These are phyloP conservation scores for Thuidium tamariscinum DNA, from an alignment of 225 moss, liverwort and hornwort genomes.

Conservation along the genomic window DNA sequence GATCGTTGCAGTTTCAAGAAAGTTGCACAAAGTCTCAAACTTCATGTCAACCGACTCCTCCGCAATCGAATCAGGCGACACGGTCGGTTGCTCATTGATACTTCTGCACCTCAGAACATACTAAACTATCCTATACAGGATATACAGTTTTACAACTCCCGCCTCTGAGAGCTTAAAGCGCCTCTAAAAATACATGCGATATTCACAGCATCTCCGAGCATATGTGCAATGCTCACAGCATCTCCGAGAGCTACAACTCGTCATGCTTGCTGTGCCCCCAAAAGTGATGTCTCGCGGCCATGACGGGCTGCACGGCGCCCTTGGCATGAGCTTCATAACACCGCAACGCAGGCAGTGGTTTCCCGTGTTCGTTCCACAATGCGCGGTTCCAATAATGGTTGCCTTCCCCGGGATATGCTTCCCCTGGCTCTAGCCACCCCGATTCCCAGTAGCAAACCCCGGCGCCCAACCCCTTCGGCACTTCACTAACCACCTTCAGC, in stretches of 20 bases:
- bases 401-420: conserved; percentile 50
- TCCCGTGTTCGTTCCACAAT: conserved; percentile 29
- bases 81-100: neutral
- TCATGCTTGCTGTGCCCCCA: conserved; percentile 21
- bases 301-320: conserved; percentile 14
- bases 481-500: conserved; percentile 19
- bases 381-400: conserved; percentile 46
- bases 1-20: neutral
- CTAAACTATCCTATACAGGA: neutral
- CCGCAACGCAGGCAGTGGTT: conserved; percentile 37
- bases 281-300: conserved; percentile 9
- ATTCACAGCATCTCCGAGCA: neutral
- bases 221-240: neutral
- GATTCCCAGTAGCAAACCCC: conserved; percentile 58
- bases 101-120: neutral
- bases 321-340: conserved; percentile 12
- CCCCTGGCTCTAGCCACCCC: conserved; percentile 30
- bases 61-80: neutral
- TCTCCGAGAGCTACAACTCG: conserved; percentile 9
- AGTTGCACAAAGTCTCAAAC: neutral
- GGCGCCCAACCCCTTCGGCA: conserved; percentile 32
- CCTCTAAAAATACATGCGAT: neutral
- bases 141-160: neutral
- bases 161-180: neutral
- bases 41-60: neutral